A percentile compares a stretch with the other conserved stretches of the same genome.
Conservation (phyloP, 148 eudicot genomes). For the Cornus controversa region DNA sequence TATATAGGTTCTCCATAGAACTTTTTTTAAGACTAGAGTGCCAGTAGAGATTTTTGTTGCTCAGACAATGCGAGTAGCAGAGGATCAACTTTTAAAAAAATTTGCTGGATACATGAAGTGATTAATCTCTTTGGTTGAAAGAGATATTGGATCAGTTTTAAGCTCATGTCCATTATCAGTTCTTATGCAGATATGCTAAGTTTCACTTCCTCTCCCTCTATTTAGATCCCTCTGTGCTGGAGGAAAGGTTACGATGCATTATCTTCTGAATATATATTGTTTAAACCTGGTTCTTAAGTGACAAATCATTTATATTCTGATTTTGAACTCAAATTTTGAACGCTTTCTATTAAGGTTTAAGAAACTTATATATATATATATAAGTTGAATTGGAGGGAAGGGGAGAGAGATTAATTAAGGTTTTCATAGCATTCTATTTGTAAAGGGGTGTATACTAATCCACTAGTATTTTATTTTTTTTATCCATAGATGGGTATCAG, state of each 20-base stretch:
- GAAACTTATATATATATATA: too few relatives aligned
- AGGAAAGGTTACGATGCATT: background rate
- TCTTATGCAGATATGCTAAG: background rate
- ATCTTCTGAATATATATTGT: background rate
- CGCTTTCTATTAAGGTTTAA: too few relatives aligned
- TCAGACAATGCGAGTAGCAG: background rate
- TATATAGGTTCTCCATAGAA: background rate
- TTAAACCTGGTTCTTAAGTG: background rate
- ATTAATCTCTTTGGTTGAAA: background rate
- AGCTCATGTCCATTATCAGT: background rate
- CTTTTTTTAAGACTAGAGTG: background rate
- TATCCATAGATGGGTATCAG: conserved; percentile 78
- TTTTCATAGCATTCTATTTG: background rate
- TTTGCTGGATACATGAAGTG: background rate
- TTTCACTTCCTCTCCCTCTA: background rate
- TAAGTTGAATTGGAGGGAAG: background rate
- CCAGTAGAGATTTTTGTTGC: background rate
- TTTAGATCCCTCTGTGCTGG: background rate
- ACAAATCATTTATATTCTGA: too few relatives aligned
- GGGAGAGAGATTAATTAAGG: background rate
- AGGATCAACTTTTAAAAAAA: background rate
- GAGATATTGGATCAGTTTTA: background rate
- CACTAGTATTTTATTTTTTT: background rate
- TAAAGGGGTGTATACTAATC: background rate
- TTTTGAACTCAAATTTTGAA: too few relatives aligned